phyloP scores from a whole-genome alignment of 225 moss, liverwort and hornwort genomes.

The Polytrichum commune region DNA sequence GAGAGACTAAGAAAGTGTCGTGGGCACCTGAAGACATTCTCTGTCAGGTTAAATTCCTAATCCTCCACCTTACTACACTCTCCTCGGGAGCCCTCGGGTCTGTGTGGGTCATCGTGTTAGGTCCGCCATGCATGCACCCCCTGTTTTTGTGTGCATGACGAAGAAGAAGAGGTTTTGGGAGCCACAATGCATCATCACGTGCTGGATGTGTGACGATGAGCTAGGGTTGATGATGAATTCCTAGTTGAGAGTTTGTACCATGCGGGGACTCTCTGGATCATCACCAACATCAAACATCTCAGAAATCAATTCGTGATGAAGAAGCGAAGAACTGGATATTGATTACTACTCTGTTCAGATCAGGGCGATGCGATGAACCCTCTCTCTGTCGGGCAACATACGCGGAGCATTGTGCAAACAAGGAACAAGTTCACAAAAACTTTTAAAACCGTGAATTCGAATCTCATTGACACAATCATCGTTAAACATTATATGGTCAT shows the following conservation, averaged over 20 bases:
- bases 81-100: too few relatives aligned
- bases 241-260: constrained; percentile 1
- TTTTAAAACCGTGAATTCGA: too few relatives aligned
- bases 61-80: constrained; percentile 24
- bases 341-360: too few relatives aligned
- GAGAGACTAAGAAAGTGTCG: constrained; percentile 62
- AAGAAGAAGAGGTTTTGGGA: constrained; percentile 17
- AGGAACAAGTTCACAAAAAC: too few relatives aligned
- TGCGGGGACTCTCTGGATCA: constrained; percentile 9
- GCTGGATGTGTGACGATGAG: constrained; percentile 21
- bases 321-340: too few relatives aligned
- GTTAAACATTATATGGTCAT: too few relatives aligned
- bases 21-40: constrained; percentile 61
- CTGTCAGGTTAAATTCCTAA: constrained; percentile 61
- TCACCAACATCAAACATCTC: constrained; percentile 7
- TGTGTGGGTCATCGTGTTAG: too few relatives aligned
- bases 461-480: too few relatives aligned
- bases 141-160: neutral
- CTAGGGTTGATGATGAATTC: constrained; percentile 22
- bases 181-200: constrained; percentile 12
- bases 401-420: too few relatives aligned
- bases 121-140: too few relatives aligned
- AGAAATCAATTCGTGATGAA: neutral
- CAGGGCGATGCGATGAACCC: too few relatives aligned
- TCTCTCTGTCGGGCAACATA: too few relatives aligned